Evolutionary conservation across 345 rosid species (phyloP), one percentile per base, ranked within the genome.

Genomic region (Gossypium australe): DNA sequence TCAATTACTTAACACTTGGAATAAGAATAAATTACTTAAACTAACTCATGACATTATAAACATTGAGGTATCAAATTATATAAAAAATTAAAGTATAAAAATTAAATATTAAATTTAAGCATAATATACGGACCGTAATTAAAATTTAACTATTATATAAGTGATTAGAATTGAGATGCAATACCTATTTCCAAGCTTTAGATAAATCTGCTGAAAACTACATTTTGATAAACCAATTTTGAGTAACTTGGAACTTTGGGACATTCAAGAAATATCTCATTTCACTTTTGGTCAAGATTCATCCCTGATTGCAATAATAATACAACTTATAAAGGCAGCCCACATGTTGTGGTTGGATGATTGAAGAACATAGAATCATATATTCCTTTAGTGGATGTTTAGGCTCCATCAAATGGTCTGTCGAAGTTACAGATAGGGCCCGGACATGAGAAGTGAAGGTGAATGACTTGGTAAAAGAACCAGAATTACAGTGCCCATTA

Each of bases 331-430:
- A 18, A 18, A 55, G 24, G 59, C 25, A 55, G 24, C 60, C 24
- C 60, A 66, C 53, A 20, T 18, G n/a, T 11, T 43, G 34, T 13
- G 20, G 75, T 57, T 72, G 51, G 47, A 43, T 34, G n/a, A 53
- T 53, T 71, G n/a, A 67, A 67, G 14, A 10, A 53, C 74, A 43
- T 22, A 18, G 25, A 17, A 16, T 14, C 62, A 53, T 10, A 70
- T 71, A 55, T 71, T 34, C 51, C 29, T 41, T 72, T 18, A 3
- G 22, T 24, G 52, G 75, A 60, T 67, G 66, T 58, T 57, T 14
- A 41, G 63, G 49, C 34, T 70, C 48, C 47, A 53, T 41, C n/a
- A 52, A 11, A 14, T n/a, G 3, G 17, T 53, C 44, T 17, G 8
- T 69, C 47, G 52, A 52, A 22, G 13, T 27, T 24, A 2, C 7